A percentile compares a stretch with the other conserved stretches of the same genome.
Evolutionary conservation across 345 rosid species (phyloP).

Genomic region (Geranium brycei): DNA sequence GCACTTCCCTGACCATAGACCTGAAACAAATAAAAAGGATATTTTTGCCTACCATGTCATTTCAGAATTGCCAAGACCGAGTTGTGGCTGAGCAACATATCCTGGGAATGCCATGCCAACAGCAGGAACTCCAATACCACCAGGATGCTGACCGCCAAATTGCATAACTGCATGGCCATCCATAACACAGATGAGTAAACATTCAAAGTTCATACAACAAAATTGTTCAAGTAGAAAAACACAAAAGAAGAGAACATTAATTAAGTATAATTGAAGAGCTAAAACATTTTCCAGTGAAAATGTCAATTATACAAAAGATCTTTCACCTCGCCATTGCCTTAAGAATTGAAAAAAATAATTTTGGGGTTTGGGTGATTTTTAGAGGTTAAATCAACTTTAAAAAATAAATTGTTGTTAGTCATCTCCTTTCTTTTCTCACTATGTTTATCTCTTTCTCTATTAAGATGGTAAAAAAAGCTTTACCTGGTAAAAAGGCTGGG

Average conservation of each 20-base stretch:
- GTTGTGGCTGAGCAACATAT: constrained; percentile 74
- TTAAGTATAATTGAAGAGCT: no score
- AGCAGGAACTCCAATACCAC: constrained; percentile 73
- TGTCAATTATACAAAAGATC: no score
- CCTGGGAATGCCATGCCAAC: constrained; percentile 97
- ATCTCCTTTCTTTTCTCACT: no score
- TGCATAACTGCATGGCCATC: constrained; percentile 52
- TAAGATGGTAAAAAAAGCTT: constrained; percentile 1
- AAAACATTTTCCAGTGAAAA: no score
- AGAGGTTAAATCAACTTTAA: no score
- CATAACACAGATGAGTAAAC: neutral
- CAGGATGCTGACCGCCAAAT: constrained; percentile 82
- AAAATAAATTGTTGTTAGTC: no score
- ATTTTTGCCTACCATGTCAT: constrained; percentile 63
- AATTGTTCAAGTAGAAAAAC: neutral
- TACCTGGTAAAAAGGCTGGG: constrained; percentile 71
- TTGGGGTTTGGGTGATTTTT: no score
- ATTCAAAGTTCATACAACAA: neutral
- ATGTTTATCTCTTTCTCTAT: no score
- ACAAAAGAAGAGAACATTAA: no score
- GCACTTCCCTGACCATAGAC: neutral
- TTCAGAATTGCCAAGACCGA: constrained; percentile 77
- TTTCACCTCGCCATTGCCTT: no score
- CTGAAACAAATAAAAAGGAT: neutral
- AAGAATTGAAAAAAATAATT: no score